Percentiles rank a stretch among this genome's conserved stretches.
These are phyloP conservation scores for Lathyrus aphaca DNA, from an alignment of 306 rosid genomes.

Conservation along the genomic window DNA sequence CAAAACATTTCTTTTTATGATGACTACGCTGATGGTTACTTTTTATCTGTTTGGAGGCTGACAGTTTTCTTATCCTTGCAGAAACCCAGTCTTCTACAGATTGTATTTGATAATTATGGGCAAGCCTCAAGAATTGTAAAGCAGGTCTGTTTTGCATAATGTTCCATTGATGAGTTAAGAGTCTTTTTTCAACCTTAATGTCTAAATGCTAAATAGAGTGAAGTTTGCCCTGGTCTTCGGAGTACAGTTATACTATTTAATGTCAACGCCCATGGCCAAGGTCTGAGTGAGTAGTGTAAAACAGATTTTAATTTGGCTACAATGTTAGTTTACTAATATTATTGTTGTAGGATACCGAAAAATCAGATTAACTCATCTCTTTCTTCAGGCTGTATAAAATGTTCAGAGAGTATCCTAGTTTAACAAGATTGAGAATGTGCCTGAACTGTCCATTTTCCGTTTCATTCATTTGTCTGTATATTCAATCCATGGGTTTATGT, in stretches of 20 bases:
- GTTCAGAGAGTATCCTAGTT: background rate
- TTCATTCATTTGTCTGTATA: slow-evolving; percentile 25
- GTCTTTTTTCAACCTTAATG: slow-evolving; percentile 17
- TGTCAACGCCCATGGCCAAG: background rate
- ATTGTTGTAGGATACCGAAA: background rate
- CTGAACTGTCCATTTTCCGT: slow-evolving; percentile 8
- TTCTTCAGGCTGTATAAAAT: background rate
- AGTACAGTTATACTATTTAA: slow-evolving; percentile 15
- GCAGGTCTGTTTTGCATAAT: slow-evolving; percentile 61
- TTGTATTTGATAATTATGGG: slow-evolving; percentile 76
- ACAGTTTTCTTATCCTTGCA: slow-evolving; percentile 50
- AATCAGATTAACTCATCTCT: background rate
- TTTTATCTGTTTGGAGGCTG: slow-evolving; percentile 34
- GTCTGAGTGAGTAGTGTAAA: background rate
- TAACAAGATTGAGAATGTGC: background rate
- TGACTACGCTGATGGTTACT: slow-evolving; percentile 17
- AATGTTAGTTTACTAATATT: background rate
- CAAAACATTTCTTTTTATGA: slow-evolving; percentile 23
- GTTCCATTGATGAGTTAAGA: background rate
- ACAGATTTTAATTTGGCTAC: background rate
- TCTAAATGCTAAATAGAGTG: background rate
- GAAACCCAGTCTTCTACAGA: slow-evolving; percentile 89
- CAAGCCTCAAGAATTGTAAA: slow-evolving; percentile 70
- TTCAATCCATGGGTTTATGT: slow-evolving; percentile 20
- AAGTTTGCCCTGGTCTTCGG: slow-evolving; percentile 20